phyloP scores from a whole-genome alignment of 1,284 basidiomycete genomes.

The Boletus smithii region DNA sequence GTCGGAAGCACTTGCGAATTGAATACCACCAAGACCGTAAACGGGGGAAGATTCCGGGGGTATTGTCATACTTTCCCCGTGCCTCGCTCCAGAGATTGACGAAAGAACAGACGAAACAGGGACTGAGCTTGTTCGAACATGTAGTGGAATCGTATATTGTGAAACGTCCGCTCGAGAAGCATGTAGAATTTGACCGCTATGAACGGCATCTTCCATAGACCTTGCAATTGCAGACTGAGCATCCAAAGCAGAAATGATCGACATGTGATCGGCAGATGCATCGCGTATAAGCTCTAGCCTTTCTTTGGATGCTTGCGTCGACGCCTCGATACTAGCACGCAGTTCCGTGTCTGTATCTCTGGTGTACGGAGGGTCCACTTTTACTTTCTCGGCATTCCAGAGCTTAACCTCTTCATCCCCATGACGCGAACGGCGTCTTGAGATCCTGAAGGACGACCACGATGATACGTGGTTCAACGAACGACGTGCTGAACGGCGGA shows the following conservation, averaged over 20 bases:
- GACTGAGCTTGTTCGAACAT: not conserved
- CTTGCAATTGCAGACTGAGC: constrained; percentile 5
- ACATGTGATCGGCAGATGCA: constrained; percentile 2
- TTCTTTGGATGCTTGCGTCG: constrained; percentile 7
- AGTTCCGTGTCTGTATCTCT: not conserved
- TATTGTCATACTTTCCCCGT: not conserved
- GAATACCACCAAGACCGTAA: constrained; percentile 46
- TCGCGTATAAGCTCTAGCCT: constrained; percentile 8
- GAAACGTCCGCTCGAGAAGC: constrained; percentile 2
- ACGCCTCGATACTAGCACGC: constrained; percentile 1
- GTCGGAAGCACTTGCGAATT: constrained; percentile 9
- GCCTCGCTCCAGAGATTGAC: not conserved
- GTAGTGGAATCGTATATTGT: constrained; percentile 2
- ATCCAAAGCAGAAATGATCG: constrained; percentile 7
- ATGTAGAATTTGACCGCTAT: constrained; percentile 3
- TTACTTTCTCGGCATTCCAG: constrained; percentile 37
- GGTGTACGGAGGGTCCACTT: constrained; percentile 7
- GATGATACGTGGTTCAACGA: constrained; percentile 35
- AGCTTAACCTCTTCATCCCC: constrained; percentile 33
- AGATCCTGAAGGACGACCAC: constrained; percentile 32
- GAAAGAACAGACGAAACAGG: constrained; percentile 1
- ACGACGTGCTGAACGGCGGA: constrained; percentile 20
- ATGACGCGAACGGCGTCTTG: constrained; percentile 23
- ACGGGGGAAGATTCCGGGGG: constrained; percentile 41
- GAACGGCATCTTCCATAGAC: constrained; percentile 11